These are phyloP conservation scores for Fusarium mundagurra DNA, from an alignment of 2,329 filamentous ascomycete genomes.

Conservation along the genomic window DNA sequence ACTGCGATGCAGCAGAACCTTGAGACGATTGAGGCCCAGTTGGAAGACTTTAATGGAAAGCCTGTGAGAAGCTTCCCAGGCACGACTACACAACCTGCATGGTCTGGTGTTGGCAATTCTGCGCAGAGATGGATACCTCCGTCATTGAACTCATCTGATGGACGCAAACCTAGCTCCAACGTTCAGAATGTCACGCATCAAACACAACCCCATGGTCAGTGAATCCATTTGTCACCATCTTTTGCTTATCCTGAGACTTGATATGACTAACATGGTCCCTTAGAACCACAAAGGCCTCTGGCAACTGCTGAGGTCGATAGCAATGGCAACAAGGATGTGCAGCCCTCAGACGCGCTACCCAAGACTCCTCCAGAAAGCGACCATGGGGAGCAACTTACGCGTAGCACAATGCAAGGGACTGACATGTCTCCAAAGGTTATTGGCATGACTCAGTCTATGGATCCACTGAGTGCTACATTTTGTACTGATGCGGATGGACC, in stretches of 20 bases:
- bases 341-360: not conserved
- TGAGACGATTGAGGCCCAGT: not conserved
- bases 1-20: not conserved
- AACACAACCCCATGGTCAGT: not conserved
- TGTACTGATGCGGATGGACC: not conserved
- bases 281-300: not conserved
- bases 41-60: not conserved
- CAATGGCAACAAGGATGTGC: not conserved
- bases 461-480: not conserved
- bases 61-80: not conserved
- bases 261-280: not conserved
- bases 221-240: not conserved
- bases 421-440: not conserved
- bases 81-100: not conserved
- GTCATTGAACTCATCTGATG: not conserved
- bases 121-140: not conserved
- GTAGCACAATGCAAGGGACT: not conserved
- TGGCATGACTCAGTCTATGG: not conserved
- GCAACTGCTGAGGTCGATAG: not conserved
- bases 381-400: not conserved
- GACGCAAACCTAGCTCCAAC: not conserved
- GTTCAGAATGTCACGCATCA: not conserved
- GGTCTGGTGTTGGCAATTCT: not conserved
- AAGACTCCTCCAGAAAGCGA: not conserved
- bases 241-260: not conserved